phyloP scores from a whole-genome alignment of 2,329 filamentous ascomycete genomes.

The Periconia sp. region DNA sequence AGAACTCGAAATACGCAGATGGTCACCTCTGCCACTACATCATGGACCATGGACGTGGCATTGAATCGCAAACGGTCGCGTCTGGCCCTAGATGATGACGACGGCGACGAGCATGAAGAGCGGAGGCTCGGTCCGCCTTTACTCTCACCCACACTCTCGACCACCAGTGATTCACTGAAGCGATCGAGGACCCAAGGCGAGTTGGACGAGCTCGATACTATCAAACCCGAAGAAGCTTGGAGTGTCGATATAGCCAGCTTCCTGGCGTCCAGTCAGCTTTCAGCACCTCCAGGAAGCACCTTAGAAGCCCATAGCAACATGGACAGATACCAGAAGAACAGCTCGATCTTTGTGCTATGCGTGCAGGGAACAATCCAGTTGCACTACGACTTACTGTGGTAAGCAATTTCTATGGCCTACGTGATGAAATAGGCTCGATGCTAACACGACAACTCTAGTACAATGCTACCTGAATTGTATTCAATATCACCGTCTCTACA shows the following conservation, averaged over 20 bases:
- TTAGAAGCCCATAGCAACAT: slow-evolving; percentile 31
- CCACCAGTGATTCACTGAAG: slow-evolving; percentile 32
- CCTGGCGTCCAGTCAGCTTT: slow-evolving; percentile 28
- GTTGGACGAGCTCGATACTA: slow-evolving; percentile 37
- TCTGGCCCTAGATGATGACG: slow-evolving; percentile 29
- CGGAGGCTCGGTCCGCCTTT: slow-evolving; percentile 11
- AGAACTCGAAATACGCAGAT: slow-evolving; percentile 7
- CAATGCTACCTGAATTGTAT: slow-evolving; percentile 32
- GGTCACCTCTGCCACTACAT: slow-evolving; percentile 17
- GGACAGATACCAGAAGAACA: slow-evolving; percentile 17
- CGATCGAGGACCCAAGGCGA: slow-evolving; percentile 39
- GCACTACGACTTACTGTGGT: slow-evolving; percentile 42
- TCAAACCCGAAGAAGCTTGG: slow-evolving; percentile 33
- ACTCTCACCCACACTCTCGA: slow-evolving; percentile 21
- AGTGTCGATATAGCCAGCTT: slow-evolving; percentile 33
- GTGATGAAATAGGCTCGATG: neutral
- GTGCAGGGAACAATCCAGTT: slow-evolving; percentile 38
- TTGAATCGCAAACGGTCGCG: slow-evolving; percentile 39
- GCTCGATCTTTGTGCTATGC: slow-evolving; percentile 31
- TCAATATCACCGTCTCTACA: slow-evolving; percentile 34
- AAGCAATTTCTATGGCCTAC: slow-evolving; percentile 3
- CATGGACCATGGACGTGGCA: slow-evolving; percentile 31
- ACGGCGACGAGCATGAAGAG: slow-evolving; percentile 19
- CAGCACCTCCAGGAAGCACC: slow-evolving; percentile 13
- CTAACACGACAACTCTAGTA: slow-evolving; percentile 15